Conservation (phyloP, 2,329 filamentous ascomycete species). For the Onygenales sp. region DNA sequence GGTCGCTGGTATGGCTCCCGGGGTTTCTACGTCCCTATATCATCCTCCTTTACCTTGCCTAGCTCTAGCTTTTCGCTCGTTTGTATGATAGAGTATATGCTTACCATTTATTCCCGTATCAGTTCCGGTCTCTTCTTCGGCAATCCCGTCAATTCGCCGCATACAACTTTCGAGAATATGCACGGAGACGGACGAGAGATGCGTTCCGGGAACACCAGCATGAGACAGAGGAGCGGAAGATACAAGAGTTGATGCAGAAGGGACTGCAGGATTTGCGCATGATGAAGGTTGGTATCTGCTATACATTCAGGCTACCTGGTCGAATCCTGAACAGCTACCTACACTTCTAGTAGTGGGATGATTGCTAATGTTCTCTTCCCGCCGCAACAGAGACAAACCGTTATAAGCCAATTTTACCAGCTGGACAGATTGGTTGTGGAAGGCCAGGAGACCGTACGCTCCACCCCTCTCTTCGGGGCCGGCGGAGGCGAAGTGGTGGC, state of each 20-base stretch:
- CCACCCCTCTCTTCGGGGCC: neutral
- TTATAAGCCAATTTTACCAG: conserved; percentile 92
- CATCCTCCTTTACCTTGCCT: neutral
- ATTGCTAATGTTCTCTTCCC: conserved; percentile 4
- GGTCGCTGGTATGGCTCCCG: conserved; percentile 32
- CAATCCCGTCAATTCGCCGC: conserved; percentile 78
- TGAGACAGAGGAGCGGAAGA: conserved; percentile 61
- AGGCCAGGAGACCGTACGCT: conserved; percentile 64
- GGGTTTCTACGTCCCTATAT: neutral
- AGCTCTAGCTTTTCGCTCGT: neutral
- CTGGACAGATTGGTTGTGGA: conserved; percentile 87
- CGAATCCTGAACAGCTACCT: neutral
- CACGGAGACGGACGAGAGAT: conserved; percentile 79
- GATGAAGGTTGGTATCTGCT: conserved; percentile 62
- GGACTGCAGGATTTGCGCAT: conserved; percentile 78
- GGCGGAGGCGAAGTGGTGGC: neutral
- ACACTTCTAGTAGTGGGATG: neutral
- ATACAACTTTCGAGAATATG: conserved; percentile 98
- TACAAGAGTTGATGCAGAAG: conserved; percentile 84
- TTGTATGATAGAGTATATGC: neutral
- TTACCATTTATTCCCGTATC: neutral
- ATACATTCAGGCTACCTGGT: neutral
- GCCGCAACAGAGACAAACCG: conserved; percentile 69
- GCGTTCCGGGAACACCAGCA: conserved; percentile 73
- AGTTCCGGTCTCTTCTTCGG: conserved; percentile 90